phyloP scores from a whole-genome alignment of 1,284 basidiomycete species.

The Leccinum glutinopallens region DNA sequence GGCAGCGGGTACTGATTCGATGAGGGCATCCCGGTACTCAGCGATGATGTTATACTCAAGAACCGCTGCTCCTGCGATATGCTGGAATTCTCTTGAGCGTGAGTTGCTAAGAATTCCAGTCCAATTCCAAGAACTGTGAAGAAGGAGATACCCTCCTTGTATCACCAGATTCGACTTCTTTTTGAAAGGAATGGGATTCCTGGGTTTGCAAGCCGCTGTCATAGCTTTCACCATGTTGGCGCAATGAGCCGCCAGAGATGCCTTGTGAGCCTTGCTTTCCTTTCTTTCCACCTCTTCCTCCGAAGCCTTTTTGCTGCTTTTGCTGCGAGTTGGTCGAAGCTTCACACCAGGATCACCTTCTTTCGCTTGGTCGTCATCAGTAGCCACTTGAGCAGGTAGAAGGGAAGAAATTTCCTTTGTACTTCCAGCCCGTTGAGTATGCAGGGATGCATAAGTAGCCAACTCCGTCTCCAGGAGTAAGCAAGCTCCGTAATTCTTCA shows the following conservation, averaged over 20 bases:
- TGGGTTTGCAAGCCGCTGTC: conserved; percentile 2
- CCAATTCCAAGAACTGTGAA: not conserved
- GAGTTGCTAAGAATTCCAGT: not conserved
- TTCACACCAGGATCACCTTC: no score
- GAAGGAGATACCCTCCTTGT: not conserved
- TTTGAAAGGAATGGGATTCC: not conserved
- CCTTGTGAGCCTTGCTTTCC: not conserved
- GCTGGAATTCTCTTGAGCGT: not conserved
- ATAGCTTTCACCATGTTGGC: conserved; percentile 1
- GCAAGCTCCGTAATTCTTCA: conserved; percentile 4
- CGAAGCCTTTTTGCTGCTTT: not conserved
- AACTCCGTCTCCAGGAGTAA: not conserved
- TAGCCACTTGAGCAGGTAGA: not conserved
- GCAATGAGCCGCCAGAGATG: not conserved
- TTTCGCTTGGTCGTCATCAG: not conserved
- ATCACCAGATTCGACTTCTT: not conserved
- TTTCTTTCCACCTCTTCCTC: not conserved
- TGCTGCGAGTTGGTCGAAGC: not conserved
- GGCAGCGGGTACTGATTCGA: not conserved
- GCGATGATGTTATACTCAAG: not conserved
- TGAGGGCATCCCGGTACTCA: not conserved
- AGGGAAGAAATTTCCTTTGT: conserved; percentile 1
- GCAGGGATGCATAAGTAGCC: not conserved
- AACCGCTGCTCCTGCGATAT: not conserved
- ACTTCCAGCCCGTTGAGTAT: conserved; percentile 2